Evolutionary conservation across 2,329 filamentous ascomycete genomes (phyloP).

Genomic region (Elsinoe perseae): DNA sequence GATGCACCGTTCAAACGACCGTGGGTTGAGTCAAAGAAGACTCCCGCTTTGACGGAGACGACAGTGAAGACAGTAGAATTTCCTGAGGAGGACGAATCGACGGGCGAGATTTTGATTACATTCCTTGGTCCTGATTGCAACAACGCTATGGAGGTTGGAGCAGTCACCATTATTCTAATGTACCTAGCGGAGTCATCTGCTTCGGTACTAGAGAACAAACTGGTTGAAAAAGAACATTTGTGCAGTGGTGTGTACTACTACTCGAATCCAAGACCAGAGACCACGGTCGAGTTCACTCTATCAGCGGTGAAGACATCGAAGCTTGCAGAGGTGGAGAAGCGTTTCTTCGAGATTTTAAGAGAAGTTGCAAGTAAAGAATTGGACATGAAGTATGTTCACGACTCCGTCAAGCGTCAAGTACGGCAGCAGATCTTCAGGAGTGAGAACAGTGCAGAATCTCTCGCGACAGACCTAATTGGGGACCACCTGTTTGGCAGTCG

Average conservation of each 20-base stretch:
- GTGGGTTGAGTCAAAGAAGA: slow-evolving; percentile 81
- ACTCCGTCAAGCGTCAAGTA: slow-evolving; percentile 75
- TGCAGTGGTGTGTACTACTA: slow-evolving; percentile 77
- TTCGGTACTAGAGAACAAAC: slow-evolving; percentile 78
- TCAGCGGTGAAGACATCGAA: slow-evolving; percentile 82
- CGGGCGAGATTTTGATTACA: slow-evolving; percentile 75
- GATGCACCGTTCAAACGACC: slow-evolving; percentile 73
- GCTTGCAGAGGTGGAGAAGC: slow-evolving; percentile 72
- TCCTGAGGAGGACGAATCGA: slow-evolving; percentile 91
- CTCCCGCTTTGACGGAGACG: slow-evolving; percentile 63
- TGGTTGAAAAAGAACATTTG: slow-evolving; percentile 89
- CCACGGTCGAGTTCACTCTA: slow-evolving; percentile 76
- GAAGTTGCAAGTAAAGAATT: slow-evolving; percentile 73
- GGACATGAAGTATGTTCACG: slow-evolving; percentile 82
- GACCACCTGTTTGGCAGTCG: slow-evolving; percentile 86
- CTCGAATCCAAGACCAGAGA: slow-evolving; percentile 71
- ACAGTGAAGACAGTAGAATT: slow-evolving; percentile 76
- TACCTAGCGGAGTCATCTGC: slow-evolving; percentile 93
- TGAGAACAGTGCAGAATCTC: slow-evolving; percentile 73
- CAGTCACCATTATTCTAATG: slow-evolving; percentile 69
- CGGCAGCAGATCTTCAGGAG: slow-evolving; percentile 76
- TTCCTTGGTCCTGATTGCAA: slow-evolving; percentile 82
- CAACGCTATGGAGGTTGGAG: slow-evolving; percentile 52
- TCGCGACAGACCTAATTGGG: slow-evolving; percentile 76
- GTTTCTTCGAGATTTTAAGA: slow-evolving; percentile 74